Evolutionary conservation across 768 basidiomycete genomes (phyloP), one percentile per base, ranked within the genome.

Genomic region (Daedalea quercina): DNA sequence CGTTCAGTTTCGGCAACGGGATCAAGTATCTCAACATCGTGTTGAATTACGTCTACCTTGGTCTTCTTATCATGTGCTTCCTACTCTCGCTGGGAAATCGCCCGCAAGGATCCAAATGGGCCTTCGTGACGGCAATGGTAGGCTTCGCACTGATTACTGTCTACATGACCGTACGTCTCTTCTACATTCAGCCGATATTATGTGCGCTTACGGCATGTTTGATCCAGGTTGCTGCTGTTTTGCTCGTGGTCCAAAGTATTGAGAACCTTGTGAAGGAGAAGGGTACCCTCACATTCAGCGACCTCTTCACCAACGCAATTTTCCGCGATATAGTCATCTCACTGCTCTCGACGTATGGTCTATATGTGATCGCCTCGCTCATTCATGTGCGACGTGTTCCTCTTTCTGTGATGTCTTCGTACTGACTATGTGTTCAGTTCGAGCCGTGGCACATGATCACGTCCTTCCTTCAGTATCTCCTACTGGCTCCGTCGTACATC

Each of bases 371-470:
- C 43, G 78, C 94, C 0, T 90, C 86, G 3, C 59, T 98, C 9
- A 77, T 94, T 45, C 93, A 93, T 70, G 90, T 94, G 63, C 63
- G 34, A 9, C 17, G 93, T 55, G n/a, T 31, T 35, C 34, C 35
- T 25, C 46, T 35, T 17, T 35, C 47, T 17, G 8, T 20, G 42
- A 20, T 4, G n/a, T 22, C 20, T 23, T 12, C 42, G 19, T 24
- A 20, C 44, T 54, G 26, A 55, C n/a, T 41, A 43, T 33, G 45
- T 44, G 9, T 63, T 44, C 64, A 95, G 84, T 84, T 96, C 60
- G 94, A 98, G 60, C 95, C 95, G 1, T 96, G 94, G 92, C 96
- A 99, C 67, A 90, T 99, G 92, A 76, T 99, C 62, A 97, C 96
- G 0, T 91, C 88, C 4, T 94, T 98, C 70, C 24, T 94, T n/a